Percentiles rank a stretch among this genome's conserved stretches.
Evolutionary conservation across 495 filamentous ascomycete species (phyloP).

Genomic region (Hyaloscypha finlandica): DNA sequence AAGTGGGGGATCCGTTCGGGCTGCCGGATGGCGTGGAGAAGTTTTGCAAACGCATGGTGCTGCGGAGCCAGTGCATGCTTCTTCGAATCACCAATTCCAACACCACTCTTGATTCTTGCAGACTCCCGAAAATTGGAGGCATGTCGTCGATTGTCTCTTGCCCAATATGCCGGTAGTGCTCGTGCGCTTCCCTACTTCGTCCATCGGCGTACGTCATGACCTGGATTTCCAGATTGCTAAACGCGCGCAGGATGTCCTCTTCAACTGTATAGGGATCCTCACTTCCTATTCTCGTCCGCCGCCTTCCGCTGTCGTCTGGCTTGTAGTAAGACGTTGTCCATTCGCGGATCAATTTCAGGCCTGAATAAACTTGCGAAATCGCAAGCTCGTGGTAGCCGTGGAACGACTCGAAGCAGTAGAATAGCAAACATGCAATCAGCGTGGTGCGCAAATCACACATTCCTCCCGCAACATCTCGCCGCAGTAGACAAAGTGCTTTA

Average conservation of each 20-base stretch:
- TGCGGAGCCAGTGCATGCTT: constrained; percentile 30
- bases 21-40: constrained; percentile 9
- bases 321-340: constrained; percentile 22
- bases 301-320: constrained; percentile 6
- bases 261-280: constrained; percentile 17
- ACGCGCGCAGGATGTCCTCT: constrained; percentile 22
- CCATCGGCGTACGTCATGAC: constrained; percentile 22
- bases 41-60: constrained; percentile 26
- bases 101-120: constrained; percentile 8
- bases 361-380: constrained; percentile 17
- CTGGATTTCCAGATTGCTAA: constrained; percentile 20
- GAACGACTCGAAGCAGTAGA: constrained; percentile 26
- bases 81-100: constrained; percentile 22
- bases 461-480: constrained; percentile 21
- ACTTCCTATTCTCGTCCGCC: constrained; percentile 2
- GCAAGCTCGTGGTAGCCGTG: constrained; percentile 25
- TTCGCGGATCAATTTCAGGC: constrained; percentile 26
- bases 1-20: background rate
- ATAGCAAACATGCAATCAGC: constrained; percentile 23
- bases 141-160: constrained; percentile 23
- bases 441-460: constrained; percentile 22
- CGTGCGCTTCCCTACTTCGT: constrained; percentile 18
- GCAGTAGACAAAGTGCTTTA: constrained; percentile 22
- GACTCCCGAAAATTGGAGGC: constrained; percentile 11
- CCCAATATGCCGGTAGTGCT: constrained; percentile 21